These are phyloP conservation scores for Asterella californica DNA, from an alignment of 225 moss, liverwort and hornwort genomes.

Conservation along the genomic window DNA sequence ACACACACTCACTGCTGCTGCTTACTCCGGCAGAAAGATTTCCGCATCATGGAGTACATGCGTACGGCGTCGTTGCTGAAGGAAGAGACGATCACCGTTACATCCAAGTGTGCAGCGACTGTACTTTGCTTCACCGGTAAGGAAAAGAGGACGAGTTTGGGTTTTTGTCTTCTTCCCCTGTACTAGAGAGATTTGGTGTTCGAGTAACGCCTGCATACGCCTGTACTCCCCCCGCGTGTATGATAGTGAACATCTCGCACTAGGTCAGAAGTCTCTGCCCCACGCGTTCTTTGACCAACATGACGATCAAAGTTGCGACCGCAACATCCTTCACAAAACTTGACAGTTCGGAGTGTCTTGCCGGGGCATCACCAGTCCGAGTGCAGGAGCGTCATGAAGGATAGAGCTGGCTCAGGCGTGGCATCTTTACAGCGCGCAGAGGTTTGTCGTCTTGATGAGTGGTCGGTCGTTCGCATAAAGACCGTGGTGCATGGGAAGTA, in stretches of 20 bases:
- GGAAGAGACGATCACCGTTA: not conserved
- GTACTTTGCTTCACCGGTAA: too few relatives aligned
- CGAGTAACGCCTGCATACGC: not conserved
- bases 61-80: not conserved
- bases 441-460: not conserved
- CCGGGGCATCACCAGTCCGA: too few relatives aligned
- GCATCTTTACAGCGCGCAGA: not conserved
- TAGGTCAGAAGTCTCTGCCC: not conserved
- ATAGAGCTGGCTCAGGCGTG: not conserved
- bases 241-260: not conserved
- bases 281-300: constrained; percentile 14
- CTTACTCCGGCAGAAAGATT: not conserved
- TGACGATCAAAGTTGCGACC: not conserved
- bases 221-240: not conserved
- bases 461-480: not conserved
- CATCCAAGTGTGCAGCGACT: too few relatives aligned
- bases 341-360: not conserved
- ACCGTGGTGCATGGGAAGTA: not conserved
- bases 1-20: too few relatives aligned
- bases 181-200: not conserved
- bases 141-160: too few relatives aligned
- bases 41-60: not conserved
- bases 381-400: too few relatives aligned
- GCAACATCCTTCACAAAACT: not conserved
- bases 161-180: not conserved